These are phyloP conservation scores for maize (Zea mays) DNA, from an alignment of 176 grass and related monocot genomes.

Conservation along the genomic window Zm-B73-REFERENCE-NAM-5.0 NC_050096.1:48917001-48917500, in stretches of 20 bases:
- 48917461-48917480: no score
- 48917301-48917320: not conserved
- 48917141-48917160: constrained; percentile 4
- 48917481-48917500: no score
- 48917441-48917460: no score
- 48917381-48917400: not conserved
- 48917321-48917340: not conserved
- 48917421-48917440: no score
- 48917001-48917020: not conserved
- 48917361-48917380: not conserved
- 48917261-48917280: not conserved
- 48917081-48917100: constrained; percentile 23
- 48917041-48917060: not conserved
- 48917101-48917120: constrained; percentile 32
- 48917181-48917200: not conserved
- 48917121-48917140: not conserved
- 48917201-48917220: not conserved
- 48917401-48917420: not conserved
- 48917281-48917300: no score
- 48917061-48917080: not conserved
- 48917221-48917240: not conserved
- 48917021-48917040: not conserved
- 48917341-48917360: not conserved
- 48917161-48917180: not conserved
- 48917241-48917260: constrained; percentile 21